Conservation (phyloP, 2,329 filamentous ascomycete species). For the Hypoxylon sp. region DNA sequence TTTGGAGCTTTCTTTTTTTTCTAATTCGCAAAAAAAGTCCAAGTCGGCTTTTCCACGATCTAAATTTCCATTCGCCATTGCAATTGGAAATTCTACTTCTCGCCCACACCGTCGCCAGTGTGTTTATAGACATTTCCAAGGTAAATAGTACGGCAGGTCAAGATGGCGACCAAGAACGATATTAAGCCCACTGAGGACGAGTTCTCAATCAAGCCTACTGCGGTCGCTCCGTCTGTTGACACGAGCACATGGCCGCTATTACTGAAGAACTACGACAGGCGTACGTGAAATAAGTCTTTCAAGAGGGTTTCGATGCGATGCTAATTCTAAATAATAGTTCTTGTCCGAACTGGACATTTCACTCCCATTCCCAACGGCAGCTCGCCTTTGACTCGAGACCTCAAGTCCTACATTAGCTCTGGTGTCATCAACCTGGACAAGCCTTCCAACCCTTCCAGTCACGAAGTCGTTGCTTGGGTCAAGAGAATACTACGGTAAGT, state of each 20-base stretch:
- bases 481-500: constrained; percentile 91
- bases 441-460: constrained; percentile 95
- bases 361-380: constrained; percentile 95
- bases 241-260: constrained; percentile 92
- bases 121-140: constrained; percentile 16
- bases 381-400: constrained; percentile 88
- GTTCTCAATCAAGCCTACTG: constrained; percentile 84
- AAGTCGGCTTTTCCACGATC: constrained; percentile 5
- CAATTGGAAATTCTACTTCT: constrained; percentile 32
- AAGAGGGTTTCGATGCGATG: constrained; percentile 28
- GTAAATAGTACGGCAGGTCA: constrained; percentile 38
- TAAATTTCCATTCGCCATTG: constrained; percentile 26
- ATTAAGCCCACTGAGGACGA: constrained; percentile 42
- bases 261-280: constrained; percentile 93
- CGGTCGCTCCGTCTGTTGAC: constrained; percentile 78
- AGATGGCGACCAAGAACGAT: constrained; percentile 40
- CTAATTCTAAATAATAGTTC: constrained; percentile 66
- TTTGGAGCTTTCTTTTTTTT: constrained; percentile 44
- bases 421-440: constrained; percentile 99
- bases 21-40: constrained; percentile 31
- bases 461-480: constrained; percentile 99
- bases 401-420: constrained; percentile 96
- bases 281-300: constrained; percentile 60
- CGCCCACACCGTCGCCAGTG: constrained; percentile 35
- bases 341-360: constrained; percentile 94